phyloP scores from a whole-genome alignment of 768 basidiomycete genomes.

The Amanita pallidorosea region DNA sequence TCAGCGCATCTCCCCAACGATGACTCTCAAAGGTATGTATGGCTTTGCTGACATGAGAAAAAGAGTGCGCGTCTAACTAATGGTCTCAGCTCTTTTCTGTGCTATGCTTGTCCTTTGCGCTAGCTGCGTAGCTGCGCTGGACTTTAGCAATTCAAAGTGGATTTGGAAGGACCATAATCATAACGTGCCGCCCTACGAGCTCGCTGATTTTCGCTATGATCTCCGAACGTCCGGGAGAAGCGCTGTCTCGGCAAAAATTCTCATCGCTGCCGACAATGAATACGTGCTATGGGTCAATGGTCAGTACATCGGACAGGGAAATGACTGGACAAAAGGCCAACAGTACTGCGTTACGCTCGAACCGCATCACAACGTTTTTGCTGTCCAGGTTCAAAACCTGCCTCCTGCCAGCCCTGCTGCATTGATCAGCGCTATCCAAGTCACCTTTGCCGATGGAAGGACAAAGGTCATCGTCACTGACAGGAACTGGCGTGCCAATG shows the following conservation, averaged over 20 bases:
- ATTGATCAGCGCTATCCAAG: constrained; percentile 18
- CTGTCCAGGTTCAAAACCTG: constrained; percentile 15
- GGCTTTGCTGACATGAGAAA: not conserved
- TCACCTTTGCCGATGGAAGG: constrained; percentile 20
- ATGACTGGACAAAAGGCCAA: constrained; percentile 12
- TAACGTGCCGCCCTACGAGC: constrained; percentile 12
- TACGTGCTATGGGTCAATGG: constrained; percentile 23
- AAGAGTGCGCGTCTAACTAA: not conserved
- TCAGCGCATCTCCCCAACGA: not conserved
- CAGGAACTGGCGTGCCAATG: constrained; percentile 17
- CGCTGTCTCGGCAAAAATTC: constrained; percentile 18
- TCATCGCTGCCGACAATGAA: constrained; percentile 19
- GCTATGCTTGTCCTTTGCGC: not conserved
- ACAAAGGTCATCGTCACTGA: constrained; percentile 20
- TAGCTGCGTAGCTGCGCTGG: not conserved
- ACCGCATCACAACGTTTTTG: constrained; percentile 20
- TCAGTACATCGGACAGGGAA: constrained; percentile 12
- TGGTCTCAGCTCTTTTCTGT: not conserved
- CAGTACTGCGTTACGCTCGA: constrained; percentile 18
- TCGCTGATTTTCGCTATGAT: constrained; percentile 19
- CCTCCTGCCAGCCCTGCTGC: constrained; percentile 16
- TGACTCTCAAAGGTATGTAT: not conserved
- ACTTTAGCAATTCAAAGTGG: constrained; percentile 13
- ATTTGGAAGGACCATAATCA: constrained; percentile 18
- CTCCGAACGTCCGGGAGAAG: constrained; percentile 14